Evolutionary conservation across 164 flowering plant species (phyloP).

Genomic region (Piper betle): DNA sequence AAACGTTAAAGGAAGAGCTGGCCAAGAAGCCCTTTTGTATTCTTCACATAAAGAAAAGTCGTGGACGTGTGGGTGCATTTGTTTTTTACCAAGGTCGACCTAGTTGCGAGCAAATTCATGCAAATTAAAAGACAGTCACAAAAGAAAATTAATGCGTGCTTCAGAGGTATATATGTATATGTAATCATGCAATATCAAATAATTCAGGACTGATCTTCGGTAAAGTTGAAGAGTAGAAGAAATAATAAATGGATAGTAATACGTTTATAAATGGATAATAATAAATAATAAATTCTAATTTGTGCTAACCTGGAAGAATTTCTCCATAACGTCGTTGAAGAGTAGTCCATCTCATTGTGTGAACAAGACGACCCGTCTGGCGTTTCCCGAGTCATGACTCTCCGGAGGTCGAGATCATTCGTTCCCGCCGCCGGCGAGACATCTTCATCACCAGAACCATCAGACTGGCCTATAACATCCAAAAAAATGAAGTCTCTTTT

Average conservation of each 20-base stretch:
- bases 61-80: constrained; percentile 24
- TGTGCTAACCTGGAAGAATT: constrained; percentile 37
- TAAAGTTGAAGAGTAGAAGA: no score
- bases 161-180: no score
- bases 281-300: background rate
- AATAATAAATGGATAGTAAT: no score
- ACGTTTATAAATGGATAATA: background rate
- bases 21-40: constrained; percentile 20
- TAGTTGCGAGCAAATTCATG: constrained; percentile 14
- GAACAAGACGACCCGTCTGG: constrained; percentile 17
- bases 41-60: constrained; percentile 13
- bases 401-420: constrained; percentile 9
- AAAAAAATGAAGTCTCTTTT: background rate
- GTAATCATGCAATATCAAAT: no score
- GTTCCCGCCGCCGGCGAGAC: constrained; percentile 9
- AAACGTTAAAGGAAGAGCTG: constrained; percentile 28
- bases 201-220: no score
- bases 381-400: constrained; percentile 19
- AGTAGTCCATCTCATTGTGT: constrained; percentile 25
- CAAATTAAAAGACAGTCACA: constrained; percentile 7
- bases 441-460: constrained; percentile 64
- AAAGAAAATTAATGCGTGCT: no score
- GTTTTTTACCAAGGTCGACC: constrained; percentile 4
- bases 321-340: constrained; percentile 27
- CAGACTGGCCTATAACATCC: constrained; percentile 33